phyloP scores from a whole-genome alignment of 768 basidiomycete species.

The Cystofilobasidium macerans region DNA sequence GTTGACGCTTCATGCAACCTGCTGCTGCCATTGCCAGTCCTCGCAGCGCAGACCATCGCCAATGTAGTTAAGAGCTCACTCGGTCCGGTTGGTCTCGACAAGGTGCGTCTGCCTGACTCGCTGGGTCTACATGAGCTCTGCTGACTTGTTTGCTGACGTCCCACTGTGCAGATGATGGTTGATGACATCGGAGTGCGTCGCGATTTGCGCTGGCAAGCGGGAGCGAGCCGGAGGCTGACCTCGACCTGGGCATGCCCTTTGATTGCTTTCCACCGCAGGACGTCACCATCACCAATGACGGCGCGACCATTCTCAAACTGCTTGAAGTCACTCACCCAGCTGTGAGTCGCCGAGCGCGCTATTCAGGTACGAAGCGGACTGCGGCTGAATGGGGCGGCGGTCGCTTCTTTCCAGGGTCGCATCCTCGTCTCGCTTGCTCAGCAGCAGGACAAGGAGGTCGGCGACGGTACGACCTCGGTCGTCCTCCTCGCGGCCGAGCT shows the following conservation, averaged over 20 bases:
- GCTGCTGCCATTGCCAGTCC: too few relatives aligned
- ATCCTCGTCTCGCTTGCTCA: slow-evolving; percentile 97
- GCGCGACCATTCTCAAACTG: slow-evolving; percentile 92
- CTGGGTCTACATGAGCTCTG: neutral
- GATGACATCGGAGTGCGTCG: slow-evolving; percentile 84
- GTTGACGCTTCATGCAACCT: too few relatives aligned
- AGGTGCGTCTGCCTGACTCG: slow-evolving; percentile 41
- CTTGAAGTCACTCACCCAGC: slow-evolving; percentile 94
- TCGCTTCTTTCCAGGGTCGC: slow-evolving; percentile 40
- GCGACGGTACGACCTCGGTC: slow-evolving; percentile 97
- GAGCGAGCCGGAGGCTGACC: neutral
- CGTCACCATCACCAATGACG: slow-evolving; percentile 99
- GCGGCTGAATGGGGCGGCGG: neutral
- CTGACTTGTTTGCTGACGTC: too few relatives aligned
- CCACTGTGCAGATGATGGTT: slow-evolving; percentile 54
- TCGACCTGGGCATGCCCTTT: slow-evolving; percentile 12
- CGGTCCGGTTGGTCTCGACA: slow-evolving; percentile 87
- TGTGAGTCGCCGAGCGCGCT: slow-evolving; percentile 41
- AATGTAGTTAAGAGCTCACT: slow-evolving; percentile 95
- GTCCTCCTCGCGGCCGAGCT: slow-evolving; percentile 97
- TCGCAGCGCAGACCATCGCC: slow-evolving; percentile 89
- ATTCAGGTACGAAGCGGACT: neutral
- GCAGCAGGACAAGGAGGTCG: slow-evolving; percentile 98
- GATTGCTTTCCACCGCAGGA: slow-evolving; percentile 49
- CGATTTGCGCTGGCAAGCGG: neutral